A percentile compares a stretch with the other conserved stretches of the same genome.
Conservation (phyloP, 1,284 basidiomycete genomes). For the Puccinia horiana region DNA sequence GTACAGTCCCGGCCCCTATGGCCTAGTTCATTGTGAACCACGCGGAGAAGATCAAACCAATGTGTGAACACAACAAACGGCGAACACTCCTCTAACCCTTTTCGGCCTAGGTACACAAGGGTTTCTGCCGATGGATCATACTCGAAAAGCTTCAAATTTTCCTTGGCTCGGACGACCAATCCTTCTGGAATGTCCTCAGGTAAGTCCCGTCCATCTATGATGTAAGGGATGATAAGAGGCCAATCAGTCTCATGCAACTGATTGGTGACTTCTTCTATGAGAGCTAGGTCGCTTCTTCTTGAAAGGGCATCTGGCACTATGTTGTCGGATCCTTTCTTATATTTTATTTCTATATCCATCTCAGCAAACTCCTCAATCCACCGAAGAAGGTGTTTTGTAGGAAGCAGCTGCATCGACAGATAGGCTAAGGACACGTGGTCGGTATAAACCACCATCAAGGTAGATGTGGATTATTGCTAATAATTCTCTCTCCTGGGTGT, state of each 20-base stretch:
- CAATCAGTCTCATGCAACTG: not conserved
- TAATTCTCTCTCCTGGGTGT: constrained; percentile 49
- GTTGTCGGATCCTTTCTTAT: not conserved
- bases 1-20: not conserved
- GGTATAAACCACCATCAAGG: constrained; percentile 1
- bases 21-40: not conserved
- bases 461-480: constrained; percentile 49
- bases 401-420: not conserved
- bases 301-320: constrained; percentile 1
- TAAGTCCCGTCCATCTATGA: not conserved
- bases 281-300: not conserved
- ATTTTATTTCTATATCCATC: not conserved
- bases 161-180: not conserved
- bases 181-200: not conserved
- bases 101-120: not conserved
- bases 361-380: constrained; percentile 3
- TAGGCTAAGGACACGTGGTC: not conserved
- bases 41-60: not conserved
- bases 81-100: not conserved
- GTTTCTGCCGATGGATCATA: not conserved
- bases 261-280: not conserved
- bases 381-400: constrained; percentile 2
- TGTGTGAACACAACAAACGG: not conserved
- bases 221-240: too few relatives aligned
- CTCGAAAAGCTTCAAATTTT: not conserved